phyloP scores from a whole-genome alignment of 306 rosid species.

The Trichosanthes cucumerina region DNA sequence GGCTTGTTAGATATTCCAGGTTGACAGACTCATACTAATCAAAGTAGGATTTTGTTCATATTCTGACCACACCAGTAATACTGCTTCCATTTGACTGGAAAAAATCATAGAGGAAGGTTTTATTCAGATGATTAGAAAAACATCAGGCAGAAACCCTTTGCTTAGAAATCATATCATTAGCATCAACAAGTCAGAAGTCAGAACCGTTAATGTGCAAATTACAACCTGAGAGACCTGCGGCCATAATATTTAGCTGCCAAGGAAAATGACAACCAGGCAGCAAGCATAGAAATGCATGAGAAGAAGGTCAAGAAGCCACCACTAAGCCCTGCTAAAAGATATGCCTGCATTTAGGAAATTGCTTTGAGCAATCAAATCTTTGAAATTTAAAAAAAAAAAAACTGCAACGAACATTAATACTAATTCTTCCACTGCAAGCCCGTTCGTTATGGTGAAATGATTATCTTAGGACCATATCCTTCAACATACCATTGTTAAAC shows the following conservation, averaged over 20 bases:
- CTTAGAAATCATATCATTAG: background rate
- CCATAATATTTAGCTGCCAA: constrained; percentile 53
- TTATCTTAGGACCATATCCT: background rate
- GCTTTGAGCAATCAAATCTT: constrained; percentile 26
- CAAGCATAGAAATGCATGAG: constrained; percentile 58
- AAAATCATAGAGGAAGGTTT: background rate
- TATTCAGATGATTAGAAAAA: background rate
- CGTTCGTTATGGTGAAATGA: background rate
- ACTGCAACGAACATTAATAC: background rate
- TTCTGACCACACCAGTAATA: background rate
- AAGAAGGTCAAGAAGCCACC: constrained; percentile 87
- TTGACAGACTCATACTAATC: background rate
- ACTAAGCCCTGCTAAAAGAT: constrained; percentile 68
- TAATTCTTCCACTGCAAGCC: background rate
- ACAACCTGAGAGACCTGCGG: constrained; percentile 57
- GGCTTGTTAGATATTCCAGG: background rate
- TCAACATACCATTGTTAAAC: constrained; percentile 53
- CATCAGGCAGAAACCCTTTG: background rate
- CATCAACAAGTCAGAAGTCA: background rate
- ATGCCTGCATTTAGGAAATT: constrained; percentile 61
- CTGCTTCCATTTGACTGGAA: background rate
- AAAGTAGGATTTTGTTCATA: background rate
- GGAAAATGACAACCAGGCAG: constrained; percentile 62
- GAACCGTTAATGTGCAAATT: constrained; percentile 6
- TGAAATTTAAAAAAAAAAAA: background rate